phyloP scores from a whole-genome alignment of 306 rosid species.

The Lagenaria siceraria region DNA sequence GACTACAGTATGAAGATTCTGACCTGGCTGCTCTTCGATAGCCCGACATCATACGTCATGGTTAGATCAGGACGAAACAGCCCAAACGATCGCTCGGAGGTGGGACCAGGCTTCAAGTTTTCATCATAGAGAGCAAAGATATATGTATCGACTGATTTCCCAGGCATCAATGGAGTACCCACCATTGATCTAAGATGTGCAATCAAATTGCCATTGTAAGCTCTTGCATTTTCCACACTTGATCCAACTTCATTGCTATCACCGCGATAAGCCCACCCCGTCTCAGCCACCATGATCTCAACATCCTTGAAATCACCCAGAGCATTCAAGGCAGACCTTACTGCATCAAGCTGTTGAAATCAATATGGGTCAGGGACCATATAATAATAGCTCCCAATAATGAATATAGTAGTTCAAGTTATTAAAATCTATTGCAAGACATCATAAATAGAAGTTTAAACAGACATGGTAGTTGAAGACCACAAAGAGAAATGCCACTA shows the following conservation, averaged over 20 bases:
- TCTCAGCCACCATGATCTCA: slow-evolving; percentile 79
- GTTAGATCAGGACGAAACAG: slow-evolving; percentile 55
- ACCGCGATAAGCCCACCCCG: slow-evolving; percentile 87
- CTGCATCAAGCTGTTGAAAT: slow-evolving; percentile 65
- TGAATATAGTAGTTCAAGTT: background rate
- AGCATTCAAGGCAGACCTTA: slow-evolving; percentile 56
- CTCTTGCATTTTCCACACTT: slow-evolving; percentile 65
- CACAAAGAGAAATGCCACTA: background rate
- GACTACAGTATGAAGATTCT: background rate
- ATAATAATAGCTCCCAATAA: background rate
- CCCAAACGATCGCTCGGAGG: slow-evolving; percentile 71
- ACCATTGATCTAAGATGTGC: slow-evolving; percentile 73
- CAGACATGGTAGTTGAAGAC: background rate
- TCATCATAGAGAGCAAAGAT: slow-evolving; percentile 82
- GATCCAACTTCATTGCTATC: slow-evolving; percentile 66
- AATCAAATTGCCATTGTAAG: slow-evolving; percentile 79
- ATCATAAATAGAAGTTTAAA: background rate
- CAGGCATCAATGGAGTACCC: slow-evolving; percentile 90
- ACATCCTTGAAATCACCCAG: slow-evolving; percentile 39
- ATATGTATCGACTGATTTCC: slow-evolving; percentile 66
- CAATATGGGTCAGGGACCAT: background rate
- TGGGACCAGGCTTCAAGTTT: slow-evolving; percentile 55
- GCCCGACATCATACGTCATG: slow-evolving; percentile 61
- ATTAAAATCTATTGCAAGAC: background rate
- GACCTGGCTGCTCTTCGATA: slow-evolving; percentile 61